A percentile compares a stretch with the other conserved stretches of the same genome.
phyloP scores from a whole-genome alignment of 495 filamentous ascomycete genomes.

The Trichocladium antarcticum region DNA sequence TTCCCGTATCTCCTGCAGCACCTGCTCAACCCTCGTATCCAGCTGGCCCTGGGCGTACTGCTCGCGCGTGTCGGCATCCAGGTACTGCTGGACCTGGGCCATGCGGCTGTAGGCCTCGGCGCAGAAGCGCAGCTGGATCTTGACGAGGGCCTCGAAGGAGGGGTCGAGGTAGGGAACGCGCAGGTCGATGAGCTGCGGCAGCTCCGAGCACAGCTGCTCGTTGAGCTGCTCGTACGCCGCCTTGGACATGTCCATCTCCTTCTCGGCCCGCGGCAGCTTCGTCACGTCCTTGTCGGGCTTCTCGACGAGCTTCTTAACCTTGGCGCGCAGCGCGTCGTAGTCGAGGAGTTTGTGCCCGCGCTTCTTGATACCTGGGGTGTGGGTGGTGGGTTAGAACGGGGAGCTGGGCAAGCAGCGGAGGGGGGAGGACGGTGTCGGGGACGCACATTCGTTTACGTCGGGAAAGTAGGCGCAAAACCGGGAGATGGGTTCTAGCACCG shows the following conservation, averaged over 20 bases:
- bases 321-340: conserved; percentile 89
- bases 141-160: conserved; percentile 91
- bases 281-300: conserved; percentile 97
- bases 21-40: conserved; percentile 87
- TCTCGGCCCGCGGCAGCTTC: conserved; percentile 87
- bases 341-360: conserved; percentile 95
- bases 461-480: conserved; percentile 98
- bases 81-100: conserved; percentile 98
- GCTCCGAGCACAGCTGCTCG: conserved; percentile 81
- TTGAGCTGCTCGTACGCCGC: conserved; percentile 91
- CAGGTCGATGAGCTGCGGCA: conserved; percentile 96
- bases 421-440: background rate
- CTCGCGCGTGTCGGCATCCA: conserved; percentile 91
- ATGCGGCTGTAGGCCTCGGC: conserved; percentile 93
- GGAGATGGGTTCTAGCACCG: conserved; percentile 87
- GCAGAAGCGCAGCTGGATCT: conserved; percentile 96
- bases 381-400: background rate
- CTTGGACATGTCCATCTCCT: conserved; percentile 86
- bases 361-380: conserved; percentile 72
- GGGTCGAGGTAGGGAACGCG: conserved; percentile 95
- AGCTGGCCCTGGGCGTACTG: conserved; percentile 91
- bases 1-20: conserved; percentile 92
- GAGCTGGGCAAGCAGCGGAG: no score
- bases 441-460: conserved; percentile 90
- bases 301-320: conserved; percentile 91